Percentiles rank a stretch among this genome's conserved stretches.
phyloP scores from a whole-genome alignment of 208 protist species.

The Phytomonas sp. region DNA sequence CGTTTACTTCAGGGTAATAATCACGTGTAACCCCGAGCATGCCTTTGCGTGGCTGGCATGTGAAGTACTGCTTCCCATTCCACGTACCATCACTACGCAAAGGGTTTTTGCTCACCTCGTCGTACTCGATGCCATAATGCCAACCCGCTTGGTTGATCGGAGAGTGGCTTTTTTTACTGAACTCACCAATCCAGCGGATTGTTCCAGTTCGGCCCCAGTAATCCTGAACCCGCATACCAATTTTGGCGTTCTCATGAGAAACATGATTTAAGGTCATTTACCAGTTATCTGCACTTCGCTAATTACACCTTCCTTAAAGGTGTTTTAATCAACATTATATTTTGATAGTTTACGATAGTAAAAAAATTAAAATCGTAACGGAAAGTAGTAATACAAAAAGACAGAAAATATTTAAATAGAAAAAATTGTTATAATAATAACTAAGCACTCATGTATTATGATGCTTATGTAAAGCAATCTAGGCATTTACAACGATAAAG shows the following conservation, averaged over 20 bases:
- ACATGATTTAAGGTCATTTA: slow-evolving; percentile 10
- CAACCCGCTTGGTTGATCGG: slow-evolving; percentile 40
- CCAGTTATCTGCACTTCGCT: not conserved
- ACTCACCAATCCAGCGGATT: slow-evolving; percentile 47
- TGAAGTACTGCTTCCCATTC: slow-evolving; percentile 44
- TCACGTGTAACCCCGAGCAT: slow-evolving; percentile 31
- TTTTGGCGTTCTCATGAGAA: slow-evolving; percentile 24
- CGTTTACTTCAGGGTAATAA: slow-evolving; percentile 55
- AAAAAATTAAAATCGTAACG: not conserved
- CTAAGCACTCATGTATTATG: not conserved
- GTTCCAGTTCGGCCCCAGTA: slow-evolving; percentile 60
- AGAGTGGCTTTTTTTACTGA: slow-evolving; percentile 44
- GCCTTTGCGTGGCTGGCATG: slow-evolving; percentile 37
- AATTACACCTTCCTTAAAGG: not conserved
- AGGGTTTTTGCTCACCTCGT: slow-evolving; percentile 41
- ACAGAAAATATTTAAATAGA: not conserved
- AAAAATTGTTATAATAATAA: slow-evolving; percentile 5
- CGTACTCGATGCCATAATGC: slow-evolving; percentile 59
- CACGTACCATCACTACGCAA: slow-evolving; percentile 45
- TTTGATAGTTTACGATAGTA: not conserved
- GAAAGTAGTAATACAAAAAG: slow-evolving; percentile 5
- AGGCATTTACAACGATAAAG: not conserved
- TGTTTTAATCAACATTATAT: not conserved
- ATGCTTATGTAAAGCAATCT: not conserved
- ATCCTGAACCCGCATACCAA: slow-evolving; percentile 72